phyloP scores from a whole-genome alignment of 495 filamentous ascomycete genomes.

The Cairneyella variabilis region DNA sequence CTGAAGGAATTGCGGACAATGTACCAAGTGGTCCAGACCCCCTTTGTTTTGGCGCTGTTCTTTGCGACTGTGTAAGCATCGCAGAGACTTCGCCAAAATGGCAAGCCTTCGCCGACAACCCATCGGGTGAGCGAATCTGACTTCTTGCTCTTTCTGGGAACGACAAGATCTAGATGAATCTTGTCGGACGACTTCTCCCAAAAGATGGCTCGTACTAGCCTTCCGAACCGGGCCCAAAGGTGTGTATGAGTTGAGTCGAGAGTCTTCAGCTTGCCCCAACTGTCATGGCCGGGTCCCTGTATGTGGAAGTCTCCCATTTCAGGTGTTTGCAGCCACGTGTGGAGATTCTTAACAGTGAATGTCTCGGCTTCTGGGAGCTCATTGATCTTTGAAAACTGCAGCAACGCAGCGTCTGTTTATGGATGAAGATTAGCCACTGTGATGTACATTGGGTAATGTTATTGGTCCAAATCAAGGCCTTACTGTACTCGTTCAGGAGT shows the following conservation, averaged over 20 bases:
- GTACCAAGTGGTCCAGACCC: too few relatives aligned
- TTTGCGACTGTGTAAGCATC: too few relatives aligned
- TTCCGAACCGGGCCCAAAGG: neutral
- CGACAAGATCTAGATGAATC: constrained; percentile 1
- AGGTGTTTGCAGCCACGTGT: constrained; percentile 1
- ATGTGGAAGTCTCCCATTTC: neutral
- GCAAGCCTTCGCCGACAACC: constrained; percentile 7
- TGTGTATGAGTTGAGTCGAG: neutral
- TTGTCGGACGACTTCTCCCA: neutral
- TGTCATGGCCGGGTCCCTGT: constrained; percentile 6
- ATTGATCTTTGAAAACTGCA: constrained; percentile 12
- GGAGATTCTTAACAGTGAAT: constrained; percentile 6
- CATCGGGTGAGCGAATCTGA: constrained; percentile 14
- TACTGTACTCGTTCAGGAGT: constrained; percentile 17
- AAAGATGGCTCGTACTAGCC: neutral
- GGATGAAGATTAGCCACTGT: too few relatives aligned
- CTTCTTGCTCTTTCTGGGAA: neutral
- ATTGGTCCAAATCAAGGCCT: too few relatives aligned
- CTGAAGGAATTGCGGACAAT: too few relatives aligned
- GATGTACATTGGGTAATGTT: too few relatives aligned
- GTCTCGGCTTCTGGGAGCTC: constrained; percentile 7
- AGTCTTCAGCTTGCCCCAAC: constrained; percentile 10
- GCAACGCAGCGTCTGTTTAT: constrained; percentile 16
- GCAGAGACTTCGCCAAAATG: too few relatives aligned
- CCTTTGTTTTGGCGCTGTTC: too few relatives aligned